Evolutionary conservation across 495 filamentous ascomycete genomes (phyloP).

Genomic region (Usnea hakonensis): DNA sequence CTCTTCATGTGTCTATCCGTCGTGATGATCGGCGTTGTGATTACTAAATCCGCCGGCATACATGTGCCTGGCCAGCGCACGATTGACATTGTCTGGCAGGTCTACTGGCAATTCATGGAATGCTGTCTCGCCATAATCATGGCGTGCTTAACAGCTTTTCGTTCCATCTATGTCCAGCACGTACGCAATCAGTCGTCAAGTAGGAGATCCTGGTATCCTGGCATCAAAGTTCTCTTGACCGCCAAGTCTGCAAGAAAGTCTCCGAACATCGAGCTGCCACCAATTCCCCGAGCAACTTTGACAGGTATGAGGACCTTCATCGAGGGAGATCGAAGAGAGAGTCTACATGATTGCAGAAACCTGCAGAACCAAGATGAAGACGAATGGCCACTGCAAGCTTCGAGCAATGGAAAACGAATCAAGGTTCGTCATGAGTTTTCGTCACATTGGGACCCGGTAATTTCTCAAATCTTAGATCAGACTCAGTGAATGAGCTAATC

Average conservation of each 20-base stretch:
- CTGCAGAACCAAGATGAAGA: no score
- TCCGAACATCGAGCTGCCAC: no score
- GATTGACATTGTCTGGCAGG: neutral
- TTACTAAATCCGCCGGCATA: neutral
- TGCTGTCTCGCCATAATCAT: neutral
- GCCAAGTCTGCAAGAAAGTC: neutral
- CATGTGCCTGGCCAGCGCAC: neutral
- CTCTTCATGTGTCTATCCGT: neutral
- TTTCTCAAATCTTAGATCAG: no score
- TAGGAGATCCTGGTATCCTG: neutral
- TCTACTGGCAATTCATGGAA: neutral
- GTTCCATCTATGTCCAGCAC: neutral
- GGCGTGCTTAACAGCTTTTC: neutral
- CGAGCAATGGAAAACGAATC: no score
- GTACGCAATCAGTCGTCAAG: neutral
- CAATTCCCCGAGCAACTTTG: no score
- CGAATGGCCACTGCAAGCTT: no score
- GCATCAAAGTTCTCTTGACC: neutral
- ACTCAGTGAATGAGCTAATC: no score
- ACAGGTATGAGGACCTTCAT: no score
- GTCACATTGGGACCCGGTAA: no score
- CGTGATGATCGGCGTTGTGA: neutral
- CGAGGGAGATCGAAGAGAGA: no score
- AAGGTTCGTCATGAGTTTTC: no score
- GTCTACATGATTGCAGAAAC: no score